These are phyloP conservation scores for Isatis lusitanica DNA, from an alignment of 441 rosid genomes.

Conservation along the genomic window DNA sequence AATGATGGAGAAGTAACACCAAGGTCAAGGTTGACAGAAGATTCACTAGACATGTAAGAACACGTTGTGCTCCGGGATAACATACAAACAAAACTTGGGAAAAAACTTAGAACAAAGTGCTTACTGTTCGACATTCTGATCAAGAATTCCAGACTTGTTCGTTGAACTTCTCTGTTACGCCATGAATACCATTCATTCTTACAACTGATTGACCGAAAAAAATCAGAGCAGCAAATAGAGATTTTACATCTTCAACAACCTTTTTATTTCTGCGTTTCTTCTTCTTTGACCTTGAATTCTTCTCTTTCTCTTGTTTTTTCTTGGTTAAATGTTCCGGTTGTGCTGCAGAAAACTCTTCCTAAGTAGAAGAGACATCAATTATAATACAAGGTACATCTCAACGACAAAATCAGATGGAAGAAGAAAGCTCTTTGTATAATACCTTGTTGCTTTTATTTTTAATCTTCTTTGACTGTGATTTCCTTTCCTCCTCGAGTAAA, in stretches of 20 bases:
- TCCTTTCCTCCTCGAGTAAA: slow-evolving; percentile 10
- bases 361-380: background rate
- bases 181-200: slow-evolving; percentile 6
- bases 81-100: background rate
- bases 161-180: slow-evolving; percentile 1
- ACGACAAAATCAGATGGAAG: background rate
- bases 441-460: background rate
- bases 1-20: background rate
- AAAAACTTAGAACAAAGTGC: background rate
- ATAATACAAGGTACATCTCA: background rate
- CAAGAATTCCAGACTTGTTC: background rate
- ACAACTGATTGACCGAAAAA: background rate
- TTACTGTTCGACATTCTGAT: background rate
- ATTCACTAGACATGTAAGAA: background rate
- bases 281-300: slow-evolving; percentile 1
- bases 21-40: background rate
- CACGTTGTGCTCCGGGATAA: background rate
- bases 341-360: slow-evolving; percentile 9
- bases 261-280: background rate
- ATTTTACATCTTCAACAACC: background rate
- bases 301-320: background rate
- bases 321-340: background rate
- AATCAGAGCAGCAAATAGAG: background rate
- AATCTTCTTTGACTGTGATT: slow-evolving; percentile 10
- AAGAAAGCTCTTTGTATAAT: background rate